phyloP scores from a whole-genome alignment of 2,329 filamentous ascomycete species.

The Fusarium nurragi region DNA sequence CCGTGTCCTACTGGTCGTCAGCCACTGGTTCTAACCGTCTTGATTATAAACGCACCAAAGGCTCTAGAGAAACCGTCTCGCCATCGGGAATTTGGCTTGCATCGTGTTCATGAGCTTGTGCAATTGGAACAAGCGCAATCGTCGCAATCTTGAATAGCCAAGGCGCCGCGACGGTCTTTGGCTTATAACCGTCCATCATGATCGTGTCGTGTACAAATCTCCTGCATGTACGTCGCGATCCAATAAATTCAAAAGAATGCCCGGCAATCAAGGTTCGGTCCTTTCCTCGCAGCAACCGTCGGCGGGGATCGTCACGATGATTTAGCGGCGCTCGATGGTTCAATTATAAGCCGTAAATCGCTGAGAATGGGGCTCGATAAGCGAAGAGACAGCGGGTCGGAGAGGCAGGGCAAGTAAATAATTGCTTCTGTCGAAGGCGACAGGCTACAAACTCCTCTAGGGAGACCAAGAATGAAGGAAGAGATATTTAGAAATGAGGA shows the following conservation, averaged over 20 bases:
- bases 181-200: conserved; percentile 37
- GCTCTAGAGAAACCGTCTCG: conserved; percentile 74
- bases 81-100: conserved; percentile 72
- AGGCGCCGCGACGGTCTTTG: conserved; percentile 28
- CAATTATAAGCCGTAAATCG: conserved; percentile 2
- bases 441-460: conserved; percentile 16
- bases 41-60: conserved; percentile 65
- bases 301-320: conserved; percentile 33
- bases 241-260: not conserved
- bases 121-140: conserved; percentile 39
- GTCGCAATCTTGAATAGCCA: conserved; percentile 30
- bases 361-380: conserved; percentile 25
- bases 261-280: not conserved
- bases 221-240: not conserved
- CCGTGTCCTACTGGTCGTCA: conserved; percentile 70
- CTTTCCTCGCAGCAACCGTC: not conserved
- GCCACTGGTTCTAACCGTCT: conserved; percentile 8
- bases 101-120: conserved; percentile 58
- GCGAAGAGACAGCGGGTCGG: conserved; percentile 14
- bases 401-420: conserved; percentile 38
- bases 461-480: conserved; percentile 1
- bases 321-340: conserved; percentile 22
- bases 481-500: conserved; percentile 5
- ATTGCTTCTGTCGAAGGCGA: conserved; percentile 10
- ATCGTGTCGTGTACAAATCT: not conserved